These are phyloP conservation scores for Coemansia sp. DNA, from an alignment of 192 early-diverging fungal species.

Conservation along the genomic window DNA sequence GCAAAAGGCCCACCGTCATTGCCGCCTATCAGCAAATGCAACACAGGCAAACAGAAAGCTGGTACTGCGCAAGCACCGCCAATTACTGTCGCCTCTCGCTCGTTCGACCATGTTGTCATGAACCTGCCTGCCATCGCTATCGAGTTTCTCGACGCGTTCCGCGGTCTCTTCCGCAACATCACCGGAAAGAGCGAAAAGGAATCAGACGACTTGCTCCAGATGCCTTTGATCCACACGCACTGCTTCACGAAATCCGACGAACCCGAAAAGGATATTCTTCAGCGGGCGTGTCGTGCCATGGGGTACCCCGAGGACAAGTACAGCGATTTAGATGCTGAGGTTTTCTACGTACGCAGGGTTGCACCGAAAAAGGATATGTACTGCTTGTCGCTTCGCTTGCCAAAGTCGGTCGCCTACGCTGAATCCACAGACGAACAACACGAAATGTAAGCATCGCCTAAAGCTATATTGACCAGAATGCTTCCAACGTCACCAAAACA, in stretches of 20 bases:
- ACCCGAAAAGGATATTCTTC: conserved; percentile 60
- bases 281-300: conserved; percentile 52
- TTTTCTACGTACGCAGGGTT: conserved; percentile 90
- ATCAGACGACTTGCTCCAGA: conserved; percentile 21
- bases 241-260: conserved; percentile 88
- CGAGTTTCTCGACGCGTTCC: conserved; percentile 95
- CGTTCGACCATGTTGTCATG: conserved; percentile 97
- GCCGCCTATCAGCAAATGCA: conserved; percentile 14
- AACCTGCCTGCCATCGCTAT: conserved; percentile 96
- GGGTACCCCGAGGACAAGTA: conserved; percentile 52
- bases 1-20: conserved; percentile 9
- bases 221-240: conserved; percentile 93
- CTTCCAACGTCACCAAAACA: no score
- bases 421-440: conserved; percentile 11
- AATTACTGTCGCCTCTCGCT: conserved; percentile 35
- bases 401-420: conserved; percentile 71
- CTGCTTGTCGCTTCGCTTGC: conserved; percentile 85
- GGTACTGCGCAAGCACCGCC: conserved; percentile 5
- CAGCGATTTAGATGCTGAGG: conserved; percentile 31
- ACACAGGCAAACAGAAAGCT: conserved; percentile 15
- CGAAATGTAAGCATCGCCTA: conserved; percentile 34
- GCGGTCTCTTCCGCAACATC: conserved; percentile 64
- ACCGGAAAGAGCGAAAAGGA: conserved; percentile 46
- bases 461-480: no score
- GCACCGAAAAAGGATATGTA: conserved; percentile 99